These are phyloP conservation scores for Lasiodiplodia citricola DNA, from an alignment of 2,329 filamentous ascomycete genomes.

Conservation along the genomic window DNA sequence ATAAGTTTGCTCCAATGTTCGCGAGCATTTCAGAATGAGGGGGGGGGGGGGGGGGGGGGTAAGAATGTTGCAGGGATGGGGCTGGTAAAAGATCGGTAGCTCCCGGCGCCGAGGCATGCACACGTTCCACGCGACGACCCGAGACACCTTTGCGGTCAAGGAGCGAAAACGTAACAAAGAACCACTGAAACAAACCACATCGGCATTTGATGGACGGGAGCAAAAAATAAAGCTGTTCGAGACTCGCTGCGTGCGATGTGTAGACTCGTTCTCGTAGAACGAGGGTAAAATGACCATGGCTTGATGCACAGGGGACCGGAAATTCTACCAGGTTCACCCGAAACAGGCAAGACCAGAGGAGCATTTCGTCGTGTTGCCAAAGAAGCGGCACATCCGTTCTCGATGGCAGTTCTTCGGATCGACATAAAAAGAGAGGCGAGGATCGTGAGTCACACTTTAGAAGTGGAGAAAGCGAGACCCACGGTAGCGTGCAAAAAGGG, in stretches of 20 bases:
- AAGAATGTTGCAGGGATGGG: conserved; percentile 2
- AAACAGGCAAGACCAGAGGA: neutral
- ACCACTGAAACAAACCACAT: neutral
- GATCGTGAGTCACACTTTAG: neutral
- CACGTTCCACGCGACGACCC: conserved; percentile 18
- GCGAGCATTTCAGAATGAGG: neutral
- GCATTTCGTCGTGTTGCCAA: neutral
- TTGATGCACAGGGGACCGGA: neutral
- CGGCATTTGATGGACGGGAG: neutral
- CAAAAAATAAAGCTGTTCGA: neutral
- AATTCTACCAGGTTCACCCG: too few species aligned
- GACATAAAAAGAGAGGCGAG: neutral
- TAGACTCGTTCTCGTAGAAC: neutral
- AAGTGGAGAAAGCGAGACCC: neutral
- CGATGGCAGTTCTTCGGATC: neutral
- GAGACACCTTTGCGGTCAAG: neutral
- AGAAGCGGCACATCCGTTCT: neutral
- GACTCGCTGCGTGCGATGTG: neutral
- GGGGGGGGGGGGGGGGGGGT: neutral
- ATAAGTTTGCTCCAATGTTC: neutral
- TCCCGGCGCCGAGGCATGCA: conserved; percentile 1
- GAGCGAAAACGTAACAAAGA: neutral
- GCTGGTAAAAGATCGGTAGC: neutral
- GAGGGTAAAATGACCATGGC: neutral
- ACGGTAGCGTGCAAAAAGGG: neutral